Conservation (phyloP, 2,329 filamentous ascomycete species). For the Colletotrichum limetticola region DNA sequence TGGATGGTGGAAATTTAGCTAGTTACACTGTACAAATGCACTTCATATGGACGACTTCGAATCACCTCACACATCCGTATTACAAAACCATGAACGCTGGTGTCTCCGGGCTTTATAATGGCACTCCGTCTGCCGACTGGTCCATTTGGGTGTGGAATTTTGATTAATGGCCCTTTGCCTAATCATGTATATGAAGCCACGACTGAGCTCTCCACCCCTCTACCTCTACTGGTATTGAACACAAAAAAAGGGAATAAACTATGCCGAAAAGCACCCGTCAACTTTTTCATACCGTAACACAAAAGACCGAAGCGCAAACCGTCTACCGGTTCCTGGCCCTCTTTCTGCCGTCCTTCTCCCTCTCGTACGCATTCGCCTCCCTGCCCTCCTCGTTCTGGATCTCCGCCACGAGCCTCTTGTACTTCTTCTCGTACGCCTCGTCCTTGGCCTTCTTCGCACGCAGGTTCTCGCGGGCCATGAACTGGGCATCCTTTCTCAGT, state of each 20-base stretch:
- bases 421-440: conserved; percentile 95
- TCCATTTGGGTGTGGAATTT: background rate
- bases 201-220: background rate
- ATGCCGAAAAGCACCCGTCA: conserved; percentile 20
- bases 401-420: conserved; percentile 89
- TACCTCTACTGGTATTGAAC: conserved; percentile 28
- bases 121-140: background rate
- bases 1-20: background rate
- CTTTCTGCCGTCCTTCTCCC: conserved; percentile 82
- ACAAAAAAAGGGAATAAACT: conserved; percentile 18
- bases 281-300: conserved; percentile 20
- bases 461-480: conserved; percentile 90
- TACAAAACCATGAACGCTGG: background rate
- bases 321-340: conserved; percentile 56
- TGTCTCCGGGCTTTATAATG: background rate
- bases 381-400: conserved; percentile 94
- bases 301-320: background rate
- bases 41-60: background rate
- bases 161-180: background rate
- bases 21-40: background rate
- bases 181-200: background rate
- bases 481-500: conserved; percentile 93
- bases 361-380: conserved; percentile 89
- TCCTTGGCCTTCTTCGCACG: conserved; percentile 94
- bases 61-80: background rate